Conservation (phyloP, 345 rosid genomes). For the Linum trigynum region DNA sequence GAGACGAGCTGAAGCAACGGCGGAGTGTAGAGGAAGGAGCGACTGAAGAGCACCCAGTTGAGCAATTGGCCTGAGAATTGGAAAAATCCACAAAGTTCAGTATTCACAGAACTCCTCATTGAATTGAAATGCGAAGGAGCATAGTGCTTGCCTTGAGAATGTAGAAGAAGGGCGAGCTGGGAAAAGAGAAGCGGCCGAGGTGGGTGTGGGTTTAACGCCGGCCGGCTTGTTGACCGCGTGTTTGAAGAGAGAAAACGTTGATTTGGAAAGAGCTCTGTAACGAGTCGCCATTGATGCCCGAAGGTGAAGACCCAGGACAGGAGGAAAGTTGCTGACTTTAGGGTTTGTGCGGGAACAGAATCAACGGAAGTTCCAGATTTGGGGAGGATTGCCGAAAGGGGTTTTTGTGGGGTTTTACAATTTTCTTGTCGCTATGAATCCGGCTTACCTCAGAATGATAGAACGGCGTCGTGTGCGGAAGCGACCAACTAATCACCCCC, state of each 20-base stretch:
- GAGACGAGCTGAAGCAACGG: constrained; percentile 75
- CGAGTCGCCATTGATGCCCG: constrained; percentile 56
- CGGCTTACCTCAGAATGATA: too few species aligned
- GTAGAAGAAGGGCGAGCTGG: constrained; percentile 33
- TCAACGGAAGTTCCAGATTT: not conserved
- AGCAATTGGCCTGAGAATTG: constrained; percentile 45
- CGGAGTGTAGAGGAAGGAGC: constrained; percentile 71
- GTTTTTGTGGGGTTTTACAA: constrained; percentile 17
- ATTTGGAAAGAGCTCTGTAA: constrained; percentile 54
- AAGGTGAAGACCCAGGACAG: not conserved
- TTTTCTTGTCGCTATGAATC: too few species aligned
- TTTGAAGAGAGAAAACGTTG: constrained; percentile 44
- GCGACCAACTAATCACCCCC: too few species aligned
- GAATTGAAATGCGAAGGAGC: not conserved
- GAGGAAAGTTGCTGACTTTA: constrained; percentile 4
- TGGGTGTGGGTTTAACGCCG: constrained; percentile 21
- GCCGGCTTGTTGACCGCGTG: constrained; percentile 47
- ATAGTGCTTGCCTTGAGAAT: constrained; percentile 36
- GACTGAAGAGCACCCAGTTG: constrained; percentile 69
- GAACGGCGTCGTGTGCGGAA: too few species aligned
- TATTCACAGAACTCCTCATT: constrained; percentile 1
- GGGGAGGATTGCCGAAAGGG: not conserved
- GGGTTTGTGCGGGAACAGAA: constrained; percentile 13
- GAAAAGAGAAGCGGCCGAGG: constrained; percentile 30
- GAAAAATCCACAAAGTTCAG: constrained; percentile 11